Base-by-base conservation (phyloP, 345 rosid genomes). In the Brassica incana region DNA sequence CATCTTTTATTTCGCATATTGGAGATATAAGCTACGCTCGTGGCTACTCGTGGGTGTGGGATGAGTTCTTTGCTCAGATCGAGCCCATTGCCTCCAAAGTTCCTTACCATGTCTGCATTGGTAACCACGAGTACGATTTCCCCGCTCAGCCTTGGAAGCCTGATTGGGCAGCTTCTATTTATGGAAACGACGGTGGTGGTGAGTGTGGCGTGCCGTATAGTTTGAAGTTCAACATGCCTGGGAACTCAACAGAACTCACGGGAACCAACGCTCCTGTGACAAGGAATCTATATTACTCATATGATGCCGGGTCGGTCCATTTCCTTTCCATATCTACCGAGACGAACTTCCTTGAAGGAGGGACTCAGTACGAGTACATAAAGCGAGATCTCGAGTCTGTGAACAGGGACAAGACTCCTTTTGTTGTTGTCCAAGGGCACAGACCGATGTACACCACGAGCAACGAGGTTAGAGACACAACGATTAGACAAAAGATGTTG, bases 1-100 rank as follows among this genome's bases (percentile, higher is more conserved):
- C 89, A 38, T 81, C 90, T 66, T 69, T 94, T 2, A 77, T 94
- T 80, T 94, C 98, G 0, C 98, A 91, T 77, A 88, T 92, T 33
- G 98, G 98, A 32, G 98, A 94, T 77, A 94, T 94, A 66, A 94
- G 98, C 82, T 94, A 94, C 45, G 98, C 98, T 2, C 88, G 97
- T 80, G 98, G 97, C 64, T 91, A 88, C 78, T 86, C 91, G 12
- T 92, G 98, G 98, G 7, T 92, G 50, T 94, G 98, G 98, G 98
- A 94, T 71, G 91, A 92, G 65, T 92, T 94, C 82, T 92, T 94
- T 65, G 76, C 86, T 71, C 97, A 84, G 75, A 78, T 91, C 1
- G 95, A 92, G 75, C 97, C 97, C 1, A 86, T 94, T 25, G 95
- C 98, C 5, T 89, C 98, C 43, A 85, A 75, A 80, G 90, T 92